Percentiles rank a stretch among this genome's conserved stretches.
phyloP scores from a whole-genome alignment of 805 yeast species.

The Middelhovenomyces tepae region DNA sequence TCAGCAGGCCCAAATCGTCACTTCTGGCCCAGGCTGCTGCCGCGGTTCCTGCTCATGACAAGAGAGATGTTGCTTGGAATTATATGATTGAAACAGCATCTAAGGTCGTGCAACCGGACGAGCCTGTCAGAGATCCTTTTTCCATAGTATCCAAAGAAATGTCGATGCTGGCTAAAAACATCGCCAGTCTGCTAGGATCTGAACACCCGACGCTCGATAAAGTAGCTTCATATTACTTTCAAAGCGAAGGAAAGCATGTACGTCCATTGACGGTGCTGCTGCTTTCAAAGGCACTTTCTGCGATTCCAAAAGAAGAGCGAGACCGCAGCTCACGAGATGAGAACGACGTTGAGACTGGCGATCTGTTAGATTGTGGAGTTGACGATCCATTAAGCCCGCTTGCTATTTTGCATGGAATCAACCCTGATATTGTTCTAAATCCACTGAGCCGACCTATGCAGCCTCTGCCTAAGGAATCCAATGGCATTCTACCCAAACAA shows the following conservation, averaged over 20 bases:
- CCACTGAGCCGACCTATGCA: conserved; percentile 69
- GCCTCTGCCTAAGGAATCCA: conserved; percentile 51
- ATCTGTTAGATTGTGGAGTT: conserved; percentile 21
- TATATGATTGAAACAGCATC: too few relatives aligned
- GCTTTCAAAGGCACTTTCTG: conserved; percentile 67
- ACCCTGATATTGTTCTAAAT: conserved; percentile 44
- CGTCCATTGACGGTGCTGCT: conserved; percentile 84
- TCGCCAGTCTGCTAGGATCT: conserved; percentile 78
- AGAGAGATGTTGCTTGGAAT: too few relatives aligned
- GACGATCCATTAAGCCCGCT: conserved; percentile 61
- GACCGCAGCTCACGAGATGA: conserved; percentile 50
- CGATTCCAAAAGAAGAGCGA: conserved; percentile 61
- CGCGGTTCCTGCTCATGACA: too few relatives aligned
- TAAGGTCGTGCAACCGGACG: too few relatives aligned
- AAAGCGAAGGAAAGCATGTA: conserved; percentile 92
- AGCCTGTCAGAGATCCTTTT: too few relatives aligned
- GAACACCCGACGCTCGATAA: conserved; percentile 82
- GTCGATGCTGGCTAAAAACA: conserved; percentile 80
- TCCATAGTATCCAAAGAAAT: conserved; percentile 87
- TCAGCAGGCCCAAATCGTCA: too few relatives aligned
- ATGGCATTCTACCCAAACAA: conserved; percentile 89
- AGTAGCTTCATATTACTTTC: conserved; percentile 91
- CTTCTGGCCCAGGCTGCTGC: too few relatives aligned
- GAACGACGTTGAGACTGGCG: conserved; percentile 22
- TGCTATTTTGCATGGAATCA: conserved; percentile 58